Conservation (phyloP, 352 stramenopile genomes). For the Saprolegnia diclina region DNA sequence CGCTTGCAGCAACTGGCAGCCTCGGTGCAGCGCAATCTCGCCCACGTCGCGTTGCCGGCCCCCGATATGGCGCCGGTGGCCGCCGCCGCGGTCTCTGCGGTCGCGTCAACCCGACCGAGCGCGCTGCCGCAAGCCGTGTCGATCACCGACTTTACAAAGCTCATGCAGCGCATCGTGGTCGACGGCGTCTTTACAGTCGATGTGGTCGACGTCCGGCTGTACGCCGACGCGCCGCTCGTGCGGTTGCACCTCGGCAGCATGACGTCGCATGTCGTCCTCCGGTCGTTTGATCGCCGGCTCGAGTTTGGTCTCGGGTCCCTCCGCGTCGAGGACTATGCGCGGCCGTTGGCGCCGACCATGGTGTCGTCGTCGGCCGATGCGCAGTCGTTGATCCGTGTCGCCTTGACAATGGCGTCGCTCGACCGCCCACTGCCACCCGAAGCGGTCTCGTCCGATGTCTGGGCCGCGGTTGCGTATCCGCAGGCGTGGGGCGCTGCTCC, state of each 20-base stretch:
- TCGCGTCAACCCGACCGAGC: not conserved
- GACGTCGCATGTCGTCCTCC: not conserved
- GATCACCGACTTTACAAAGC: constrained; percentile 50
- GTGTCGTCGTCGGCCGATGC: not conserved
- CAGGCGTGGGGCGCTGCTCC: constrained; percentile 25
- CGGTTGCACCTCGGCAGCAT: not conserved
- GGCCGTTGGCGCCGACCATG: constrained; percentile 35
- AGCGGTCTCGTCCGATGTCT: not conserved
- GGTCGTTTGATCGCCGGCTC: constrained; percentile 41
- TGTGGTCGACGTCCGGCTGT: constrained; percentile 43
- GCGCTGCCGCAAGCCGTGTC: not conserved
- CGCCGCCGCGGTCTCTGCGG: not conserved
- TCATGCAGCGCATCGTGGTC: constrained; percentile 69
- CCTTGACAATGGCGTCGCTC: constrained; percentile 61
- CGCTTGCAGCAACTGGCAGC: constrained; percentile 51
- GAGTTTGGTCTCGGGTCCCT: constrained; percentile 72
- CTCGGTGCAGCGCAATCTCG: constrained; percentile 71
- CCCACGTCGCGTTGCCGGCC: constrained; percentile 31
- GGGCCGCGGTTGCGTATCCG: constrained; percentile 2
- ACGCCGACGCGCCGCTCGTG: not conserved
- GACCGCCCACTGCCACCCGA: constrained; percentile 48
- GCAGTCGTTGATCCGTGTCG: constrained; percentile 52
- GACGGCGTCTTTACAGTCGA: constrained; percentile 52
- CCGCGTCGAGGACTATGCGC: constrained; percentile 49
- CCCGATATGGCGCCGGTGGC: not conserved